A percentile compares a stretch with the other conserved stretches of the same genome.
phyloP scores from a whole-genome alignment of 169 alveolate genomes.

The Plasmodium ovale region DNA sequence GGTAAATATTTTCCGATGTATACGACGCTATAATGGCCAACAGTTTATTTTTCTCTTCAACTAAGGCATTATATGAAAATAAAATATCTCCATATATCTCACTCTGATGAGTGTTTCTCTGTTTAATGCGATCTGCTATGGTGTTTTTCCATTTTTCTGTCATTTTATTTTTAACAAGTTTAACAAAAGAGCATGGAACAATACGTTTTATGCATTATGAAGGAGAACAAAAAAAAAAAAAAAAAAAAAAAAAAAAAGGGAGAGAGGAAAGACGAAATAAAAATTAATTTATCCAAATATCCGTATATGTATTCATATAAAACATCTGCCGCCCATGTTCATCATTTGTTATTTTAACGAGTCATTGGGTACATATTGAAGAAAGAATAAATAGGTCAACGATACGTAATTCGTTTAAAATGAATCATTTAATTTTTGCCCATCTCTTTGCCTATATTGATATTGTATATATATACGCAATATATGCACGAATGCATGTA shows the following conservation, averaged over 20 bases:
- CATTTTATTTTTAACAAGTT: constrained; percentile 19
- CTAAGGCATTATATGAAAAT: constrained; percentile 43
- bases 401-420: too few relatives aligned
- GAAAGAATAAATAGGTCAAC: too few relatives aligned
- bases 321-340: too few relatives aligned
- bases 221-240: neutral
- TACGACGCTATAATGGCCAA: constrained; percentile 63
- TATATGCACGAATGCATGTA: too few relatives aligned
- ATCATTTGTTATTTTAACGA: too few relatives aligned
- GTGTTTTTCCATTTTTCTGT: constrained; percentile 47
- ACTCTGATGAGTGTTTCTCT: constrained; percentile 45
- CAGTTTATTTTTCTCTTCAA: constrained; percentile 69
- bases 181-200: neutral
- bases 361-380: too few relatives aligned
- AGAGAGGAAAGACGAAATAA: too few relatives aligned
- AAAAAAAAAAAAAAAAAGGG: neutral
- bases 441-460: too few relatives aligned
- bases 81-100: constrained; percentile 30
- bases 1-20: constrained; percentile 36
- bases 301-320: too few relatives aligned
- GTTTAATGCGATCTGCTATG: constrained; percentile 28
- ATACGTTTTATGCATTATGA: neutral
- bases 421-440: too few relatives aligned
- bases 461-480: too few relatives aligned
- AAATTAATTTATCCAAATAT: too few relatives aligned